Evolutionary conservation across 2,329 filamentous ascomycete species (phyloP).

Genomic region (Diplodia mutila): DNA sequence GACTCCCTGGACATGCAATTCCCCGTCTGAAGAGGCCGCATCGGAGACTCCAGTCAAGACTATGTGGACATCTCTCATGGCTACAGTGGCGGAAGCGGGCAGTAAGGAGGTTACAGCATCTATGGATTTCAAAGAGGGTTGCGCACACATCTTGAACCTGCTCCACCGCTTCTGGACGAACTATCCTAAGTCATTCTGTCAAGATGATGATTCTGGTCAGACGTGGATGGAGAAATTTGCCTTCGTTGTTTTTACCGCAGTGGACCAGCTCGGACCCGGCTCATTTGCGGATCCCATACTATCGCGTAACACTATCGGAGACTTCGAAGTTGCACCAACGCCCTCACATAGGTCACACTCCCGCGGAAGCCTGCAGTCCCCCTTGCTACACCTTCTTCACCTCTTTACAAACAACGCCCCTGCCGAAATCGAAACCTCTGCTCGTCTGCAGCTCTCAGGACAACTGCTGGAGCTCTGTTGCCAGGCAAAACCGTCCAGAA

Average conservation of each 20-base stretch:
- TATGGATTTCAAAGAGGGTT: constrained; percentile 77
- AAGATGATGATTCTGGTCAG: constrained; percentile 38
- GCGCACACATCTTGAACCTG: constrained; percentile 71
- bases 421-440: neutral
- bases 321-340: constrained; percentile 66
- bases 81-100: constrained; percentile 68
- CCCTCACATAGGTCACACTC: constrained; percentile 63
- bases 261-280: constrained; percentile 54
- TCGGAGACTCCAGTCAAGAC: constrained; percentile 33
- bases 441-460: constrained; percentile 5
- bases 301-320: constrained; percentile 59
- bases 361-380: constrained; percentile 57
- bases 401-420: constrained; percentile 56
- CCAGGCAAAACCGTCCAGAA: constrained; percentile 20
- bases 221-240: constrained; percentile 55
- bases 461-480: constrained; percentile 6
- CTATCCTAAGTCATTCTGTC: constrained; percentile 47
- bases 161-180: constrained; percentile 70
- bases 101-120: constrained; percentile 90
- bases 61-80: constrained; percentile 66
- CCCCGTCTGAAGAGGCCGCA: neutral
- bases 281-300: constrained; percentile 56
- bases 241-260: constrained; percentile 56
- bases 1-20: constrained; percentile 49
- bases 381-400: constrained; percentile 68